Base-by-base conservation (phyloP, 1,139 yeast genomes). In the Diutina pseudorugosa region DNA sequence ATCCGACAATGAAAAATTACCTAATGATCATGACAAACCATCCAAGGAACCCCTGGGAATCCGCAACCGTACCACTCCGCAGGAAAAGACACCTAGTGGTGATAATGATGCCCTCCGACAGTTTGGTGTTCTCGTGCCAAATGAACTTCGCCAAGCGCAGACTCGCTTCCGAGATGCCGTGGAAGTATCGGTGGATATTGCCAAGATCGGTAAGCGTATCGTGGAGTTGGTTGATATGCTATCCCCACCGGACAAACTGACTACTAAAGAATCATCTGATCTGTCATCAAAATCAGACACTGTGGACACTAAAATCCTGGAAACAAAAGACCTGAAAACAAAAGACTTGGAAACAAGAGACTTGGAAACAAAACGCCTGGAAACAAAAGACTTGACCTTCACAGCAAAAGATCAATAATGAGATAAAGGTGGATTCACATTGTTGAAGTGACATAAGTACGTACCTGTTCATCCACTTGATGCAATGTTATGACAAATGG, bases 51-150 rank as follows among this genome's bases (percentile, higher is more conserved):
- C 33, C 11, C 6, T 11, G 16, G 27, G 16, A 4, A n/a, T 40
- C 20, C 42, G 42, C 9, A 40, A 40, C n/a, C 42, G 42, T 11
- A 14, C n/a, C n/a, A n/a, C n/a, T 7, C 11, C 4, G 1, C 20
- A n/a, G 42, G 42, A 40, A 16, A n/a, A 40, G 20, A 40, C n/a
- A 40, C 2, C 12, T 9, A 6, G 11, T 3, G 6, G 11, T 8
- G 19, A 2, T 12, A 27, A 25, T 9, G 73, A 78, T 58, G 82
- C 83, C 0, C 63, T 77, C 11, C 54, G 62, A 44, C 81, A 77
- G 66, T 79, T 79, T 63, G 82, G 82, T 0, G 71, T 71, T 0
- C 57, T 79, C 23, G 77, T 73, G 3, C 81, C 83, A 5, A 59
- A 60, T 47, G 73, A 69, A 51, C 62, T 79, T 23, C 62, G 69